Conservation (phyloP, 805 yeast genomes). For the Candida chilensis region DNA sequence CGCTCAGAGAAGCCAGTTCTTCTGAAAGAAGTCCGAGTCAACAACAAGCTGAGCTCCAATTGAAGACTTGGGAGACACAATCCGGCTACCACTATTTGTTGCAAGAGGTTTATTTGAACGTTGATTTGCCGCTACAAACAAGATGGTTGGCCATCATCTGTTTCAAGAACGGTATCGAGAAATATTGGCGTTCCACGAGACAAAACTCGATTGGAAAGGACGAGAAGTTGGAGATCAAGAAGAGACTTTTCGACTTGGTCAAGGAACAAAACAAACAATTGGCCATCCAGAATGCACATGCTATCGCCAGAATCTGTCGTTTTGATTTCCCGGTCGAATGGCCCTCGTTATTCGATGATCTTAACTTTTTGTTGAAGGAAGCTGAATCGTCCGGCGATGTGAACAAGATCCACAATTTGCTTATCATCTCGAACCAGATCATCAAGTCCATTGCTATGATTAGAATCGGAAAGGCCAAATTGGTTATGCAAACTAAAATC, state of each 20-base stretch:
- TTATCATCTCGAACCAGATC: slow-evolving; percentile 67
- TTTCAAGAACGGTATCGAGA: slow-evolving; percentile 81
- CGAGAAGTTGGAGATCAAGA: slow-evolving; percentile 60
- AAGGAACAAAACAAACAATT: slow-evolving; percentile 69
- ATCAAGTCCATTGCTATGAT: slow-evolving; percentile 69
- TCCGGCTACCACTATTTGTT: slow-evolving; percentile 51
- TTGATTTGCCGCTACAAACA: slow-evolving; percentile 48
- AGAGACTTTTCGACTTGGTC: slow-evolving; percentile 46
- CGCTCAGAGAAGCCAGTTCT: slow-evolving; percentile 40
- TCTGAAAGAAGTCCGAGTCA: slow-evolving; percentile 43
- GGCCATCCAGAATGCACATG: slow-evolving; percentile 76
- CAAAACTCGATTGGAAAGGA: slow-evolving; percentile 41
- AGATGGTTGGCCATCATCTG: slow-evolving; percentile 86
- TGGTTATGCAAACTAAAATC: slow-evolving; percentile 66
- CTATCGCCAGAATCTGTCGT: slow-evolving; percentile 69
- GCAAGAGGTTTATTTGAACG: slow-evolving; percentile 55
- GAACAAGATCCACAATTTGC: slow-evolving; percentile 49
- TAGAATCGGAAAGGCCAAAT: slow-evolving; percentile 74
- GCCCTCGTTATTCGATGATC: slow-evolving; percentile 70
- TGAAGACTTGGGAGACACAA: slow-evolving; percentile 59
- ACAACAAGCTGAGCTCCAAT: slow-evolving; percentile 57
- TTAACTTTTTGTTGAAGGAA: slow-evolving; percentile 34
- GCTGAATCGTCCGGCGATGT: slow-evolving; percentile 34
- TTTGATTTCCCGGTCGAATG: slow-evolving; percentile 83
- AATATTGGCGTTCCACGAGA: slow-evolving; percentile 72